phyloP scores from a whole-genome alignment of 768 basidiomycete genomes.

The Cyclocybe aegerita region DNA sequence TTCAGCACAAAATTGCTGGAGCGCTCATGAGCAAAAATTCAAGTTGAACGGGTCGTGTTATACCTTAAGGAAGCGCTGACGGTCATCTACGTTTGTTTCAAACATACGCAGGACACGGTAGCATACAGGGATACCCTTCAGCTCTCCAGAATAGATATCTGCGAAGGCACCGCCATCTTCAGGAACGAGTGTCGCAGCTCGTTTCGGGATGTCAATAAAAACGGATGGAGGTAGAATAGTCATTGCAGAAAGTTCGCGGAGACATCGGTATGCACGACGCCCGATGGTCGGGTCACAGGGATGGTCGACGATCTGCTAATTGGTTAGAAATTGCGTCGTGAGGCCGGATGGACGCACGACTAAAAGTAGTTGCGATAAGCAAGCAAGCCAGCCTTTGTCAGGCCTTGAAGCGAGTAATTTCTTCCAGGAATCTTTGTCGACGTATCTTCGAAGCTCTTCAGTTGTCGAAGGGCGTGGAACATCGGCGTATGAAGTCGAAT shows the following conservation, averaged over 20 bases:
- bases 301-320: conserved; percentile 11
- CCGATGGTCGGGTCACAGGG: conserved; percentile 1
- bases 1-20: conserved; percentile 21
- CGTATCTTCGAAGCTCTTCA: neutral
- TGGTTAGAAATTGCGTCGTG: neutral
- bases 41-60: neutral
- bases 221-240: conserved; percentile 22
- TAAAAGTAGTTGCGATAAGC: conserved; percentile 18
- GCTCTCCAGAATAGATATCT: conserved; percentile 19
- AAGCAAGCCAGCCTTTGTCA: conserved; percentile 9
- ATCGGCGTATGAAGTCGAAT: conserved; percentile 1
- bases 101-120: conserved; percentile 23
- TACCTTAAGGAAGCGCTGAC: conserved; percentile 14
- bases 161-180: conserved; percentile 19
- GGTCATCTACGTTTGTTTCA: conserved; percentile 3
- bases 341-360: conserved; percentile 4
- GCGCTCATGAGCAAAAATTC: neutral
- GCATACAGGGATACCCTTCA: conserved; percentile 13
- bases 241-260: conserved; percentile 13
- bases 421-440: conserved; percentile 1
- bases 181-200: conserved; percentile 7
- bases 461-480: neutral
- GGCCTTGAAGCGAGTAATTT: neutral
- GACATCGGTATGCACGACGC: conserved; percentile 11
- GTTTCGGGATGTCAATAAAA: conserved; percentile 14